phyloP scores from a whole-genome alignment of 805 yeast genomes.

The Ogataea paradorogensis region DNA sequence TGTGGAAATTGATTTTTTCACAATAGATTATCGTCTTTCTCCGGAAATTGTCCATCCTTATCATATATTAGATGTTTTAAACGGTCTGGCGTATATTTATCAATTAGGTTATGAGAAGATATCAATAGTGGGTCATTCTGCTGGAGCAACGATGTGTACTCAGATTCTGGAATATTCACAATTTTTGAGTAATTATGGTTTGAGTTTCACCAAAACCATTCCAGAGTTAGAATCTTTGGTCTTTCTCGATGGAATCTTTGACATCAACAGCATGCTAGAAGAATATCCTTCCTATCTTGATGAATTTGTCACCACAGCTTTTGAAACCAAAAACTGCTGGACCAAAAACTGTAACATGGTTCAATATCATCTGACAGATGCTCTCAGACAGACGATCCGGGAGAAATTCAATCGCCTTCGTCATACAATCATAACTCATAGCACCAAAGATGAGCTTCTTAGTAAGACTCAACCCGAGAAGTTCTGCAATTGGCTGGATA shows the following conservation, averaged over 20 bases:
- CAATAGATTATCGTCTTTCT: constrained; percentile 64
- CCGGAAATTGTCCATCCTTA: constrained; percentile 61
- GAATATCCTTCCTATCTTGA: constrained; percentile 59
- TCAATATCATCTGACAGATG: constrained; percentile 8
- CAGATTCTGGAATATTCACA: constrained; percentile 42
- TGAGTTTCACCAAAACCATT: constrained; percentile 9
- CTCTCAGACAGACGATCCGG: not conserved
- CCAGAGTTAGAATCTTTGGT: constrained; percentile 29
- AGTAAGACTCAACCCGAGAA: constrained; percentile 44
- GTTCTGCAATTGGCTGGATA: constrained; percentile 36
- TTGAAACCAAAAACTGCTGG: constrained; percentile 27
- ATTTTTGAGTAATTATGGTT: constrained; percentile 8
- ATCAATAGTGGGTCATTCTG: constrained; percentile 69
- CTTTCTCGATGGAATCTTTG: constrained; percentile 70
- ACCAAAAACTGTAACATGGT: constrained; percentile 18
- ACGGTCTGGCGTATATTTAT: constrained; percentile 36
- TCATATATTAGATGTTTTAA: constrained; percentile 54
- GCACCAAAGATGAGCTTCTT: constrained; percentile 65
- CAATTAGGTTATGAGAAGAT: constrained; percentile 25
- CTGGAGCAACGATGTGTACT: constrained; percentile 66
- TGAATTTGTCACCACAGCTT: constrained; percentile 59
- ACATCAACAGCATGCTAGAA: constrained; percentile 44
- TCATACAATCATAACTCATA: constrained; percentile 49
- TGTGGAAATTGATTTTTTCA: constrained; percentile 27
- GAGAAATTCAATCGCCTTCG: constrained; percentile 10